Base-by-base conservation (phyloP, 2,329 filamentous ascomycete genomes). In the Colletotrichum sp. region DNA sequence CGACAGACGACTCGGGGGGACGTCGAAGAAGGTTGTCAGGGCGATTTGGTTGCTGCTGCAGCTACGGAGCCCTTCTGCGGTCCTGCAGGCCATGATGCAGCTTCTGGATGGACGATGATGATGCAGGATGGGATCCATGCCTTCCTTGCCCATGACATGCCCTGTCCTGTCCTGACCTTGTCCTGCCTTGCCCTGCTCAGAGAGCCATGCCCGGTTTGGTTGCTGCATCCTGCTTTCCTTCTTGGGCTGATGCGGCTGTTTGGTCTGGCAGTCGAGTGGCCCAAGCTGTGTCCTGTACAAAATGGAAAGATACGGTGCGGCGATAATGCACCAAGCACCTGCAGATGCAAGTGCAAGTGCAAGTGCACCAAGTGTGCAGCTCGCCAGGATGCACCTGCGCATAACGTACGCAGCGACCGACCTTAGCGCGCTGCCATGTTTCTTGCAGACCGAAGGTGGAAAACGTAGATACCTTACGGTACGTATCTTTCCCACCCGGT, bases 21-120 rank as follows among this genome's bases (percentile, higher is more conserved):
- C 16, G 16, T 62, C 59, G 26, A 80, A 79, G 79, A 77, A 75
- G 77, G 81, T 82, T 83, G 82, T 82, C 83, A 82, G 82, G 82
- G 82, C 82, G 82, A 83, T 82, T 82, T 80, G 78, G 76, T 68
- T 60, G 73, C 73, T 68, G 64, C 70, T 76, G 73, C 69, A 75
- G 72, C 69, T 72, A 75, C 69, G 55, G 67, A 26, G 67, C 30
- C 55, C 21, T 69, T 60, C 36, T 64, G 62, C 72, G 59, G 62
- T 28, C 63, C 30, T 72, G 69, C 69, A 72, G 72, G 44, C 39
- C 44, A 49, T 44, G 32, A 52, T 59, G 62, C 44, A 68, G 69
- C 69, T 55, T 76, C 73, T 76, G 73, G 64, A 32, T 76, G 73
- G 73, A 63, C 70, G 57, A 60, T 16, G 59, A 49, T 57, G 55